Evolutionary conservation across 306 rosid genomes (phyloP).

Genomic region (Ormosia semicastrata): DNA sequence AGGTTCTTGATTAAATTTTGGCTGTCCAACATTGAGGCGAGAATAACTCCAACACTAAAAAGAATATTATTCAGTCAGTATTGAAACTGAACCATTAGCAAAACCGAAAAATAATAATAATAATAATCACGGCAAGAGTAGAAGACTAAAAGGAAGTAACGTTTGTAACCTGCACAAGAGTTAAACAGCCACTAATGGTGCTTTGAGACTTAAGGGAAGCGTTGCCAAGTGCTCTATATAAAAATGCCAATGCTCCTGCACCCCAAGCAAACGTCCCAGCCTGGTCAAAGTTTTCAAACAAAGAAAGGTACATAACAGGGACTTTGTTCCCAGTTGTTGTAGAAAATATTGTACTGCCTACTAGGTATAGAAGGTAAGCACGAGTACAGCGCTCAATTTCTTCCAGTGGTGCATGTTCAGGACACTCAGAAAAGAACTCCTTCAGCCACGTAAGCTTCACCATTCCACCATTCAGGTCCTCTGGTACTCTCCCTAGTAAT

Average conservation of each 20-base stretch:
- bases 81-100: constrained; percentile 1
- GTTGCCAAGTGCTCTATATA: constrained; percentile 85
- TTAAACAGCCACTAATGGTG: constrained; percentile 84
- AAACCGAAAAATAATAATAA: not conserved
- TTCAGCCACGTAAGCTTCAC: constrained; percentile 94
- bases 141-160: constrained; percentile 2
- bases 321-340: constrained; percentile 95
- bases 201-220: constrained; percentile 88
- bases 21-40: constrained; percentile 75
- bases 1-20: constrained; percentile 68
- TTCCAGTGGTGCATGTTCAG: constrained; percentile 65
- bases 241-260: constrained; percentile 90
- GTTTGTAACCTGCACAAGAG: constrained; percentile 67
- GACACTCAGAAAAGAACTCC: constrained; percentile 79
- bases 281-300: constrained; percentile 72
- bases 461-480: constrained; percentile 91
- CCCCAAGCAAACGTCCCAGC: constrained; percentile 90
- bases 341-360: constrained; percentile 89
- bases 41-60: constrained; percentile 82
- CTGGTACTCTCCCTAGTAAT: constrained; percentile 76
- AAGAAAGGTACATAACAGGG: constrained; percentile 75
- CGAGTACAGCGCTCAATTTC: constrained; percentile 64
- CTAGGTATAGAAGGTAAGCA: constrained; percentile 83
- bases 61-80: not conserved
- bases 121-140: not conserved